Base-by-base conservation (phyloP, 2,329 filamentous ascomycete genomes). In the Pleomassaria siparia region DNA sequence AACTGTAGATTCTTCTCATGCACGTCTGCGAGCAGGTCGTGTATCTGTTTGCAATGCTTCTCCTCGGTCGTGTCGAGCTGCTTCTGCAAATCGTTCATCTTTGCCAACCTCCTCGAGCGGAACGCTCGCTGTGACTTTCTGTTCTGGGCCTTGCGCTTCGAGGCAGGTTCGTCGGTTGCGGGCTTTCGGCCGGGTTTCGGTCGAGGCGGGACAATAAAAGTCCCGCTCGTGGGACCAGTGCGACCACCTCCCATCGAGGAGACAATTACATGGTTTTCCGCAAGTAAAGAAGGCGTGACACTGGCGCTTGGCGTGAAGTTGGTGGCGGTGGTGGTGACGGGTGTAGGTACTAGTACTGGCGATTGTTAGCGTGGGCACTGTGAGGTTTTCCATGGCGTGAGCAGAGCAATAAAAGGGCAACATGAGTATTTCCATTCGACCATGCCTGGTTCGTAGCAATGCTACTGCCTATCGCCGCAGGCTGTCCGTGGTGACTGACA, bases 101-200 rank as follows among this genome's bases (percentile, higher is more conserved):
- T 87, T 20, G 89, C 89, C 2, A 89, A 89, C 54, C 92, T 83
- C 48, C 92, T 81, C 72, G 96, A 91, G 26, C 92, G 82, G 72
- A 97, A 97, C 1, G 88, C 89, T 49, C 92, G 80, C 74, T 97
- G 92, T 2, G 92, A 92, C 39, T 89, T 88, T 50, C 94, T 83
- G 71, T 97, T 97, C 74, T 97, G 94, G 1, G 89, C 88, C 76
- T 96, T 95, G 56, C 94, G 84, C 75, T 95, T 95, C 35, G 91
- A 95, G 1, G 89, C 88, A 12, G 91, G 91, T 43, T 91, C 95
- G 66, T 96, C 91, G 28, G 89, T 95, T 39, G 90, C 89, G 2
- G 92, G 91, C 78, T 97, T 97, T 59, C 92, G 85, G 40, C 92
- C 92, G 18, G 94, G 92, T 77, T 74, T 75, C 7, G 75, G 75